Conservation (phyloP, 2,329 filamentous ascomycete species). For the Phialophora tarda region DNA sequence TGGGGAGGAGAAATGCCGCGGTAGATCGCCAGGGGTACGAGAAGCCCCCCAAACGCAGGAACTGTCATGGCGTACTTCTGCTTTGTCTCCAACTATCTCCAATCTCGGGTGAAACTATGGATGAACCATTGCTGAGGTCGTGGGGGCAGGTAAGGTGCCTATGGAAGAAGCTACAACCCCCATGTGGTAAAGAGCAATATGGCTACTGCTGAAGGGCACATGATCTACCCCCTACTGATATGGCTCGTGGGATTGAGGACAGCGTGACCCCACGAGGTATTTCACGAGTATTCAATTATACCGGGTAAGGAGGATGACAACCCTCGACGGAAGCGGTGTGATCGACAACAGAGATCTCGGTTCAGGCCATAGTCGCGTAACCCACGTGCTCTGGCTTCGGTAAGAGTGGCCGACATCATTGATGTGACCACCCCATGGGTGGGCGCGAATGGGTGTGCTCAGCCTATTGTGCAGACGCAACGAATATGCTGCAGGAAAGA, state of each 20-base stretch:
- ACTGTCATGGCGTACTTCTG: background rate
- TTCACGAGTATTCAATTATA: background rate
- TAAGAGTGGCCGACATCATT: background rate
- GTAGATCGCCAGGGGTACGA: constrained; percentile 6
- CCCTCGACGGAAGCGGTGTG: background rate
- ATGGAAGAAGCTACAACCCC: constrained; percentile 3
- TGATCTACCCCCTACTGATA: background rate
- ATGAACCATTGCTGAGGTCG: background rate
- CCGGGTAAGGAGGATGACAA: background rate
- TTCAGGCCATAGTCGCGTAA: background rate
- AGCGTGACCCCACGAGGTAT: background rate
- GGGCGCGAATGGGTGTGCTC: background rate
- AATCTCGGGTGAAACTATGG: background rate
- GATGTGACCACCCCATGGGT: background rate
- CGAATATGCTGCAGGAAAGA: background rate
- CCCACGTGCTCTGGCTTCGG: background rate
- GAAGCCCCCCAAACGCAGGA: background rate
- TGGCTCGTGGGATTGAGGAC: background rate
- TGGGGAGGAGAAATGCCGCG: constrained; percentile 13
- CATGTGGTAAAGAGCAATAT: background rate
- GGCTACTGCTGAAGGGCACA: background rate
- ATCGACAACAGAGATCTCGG: background rate
- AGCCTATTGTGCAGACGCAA: background rate
- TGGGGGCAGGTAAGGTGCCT: background rate
- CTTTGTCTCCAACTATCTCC: constrained; percentile 13